phyloP scores from a whole-genome alignment of 176 grass and related monocot species.

The Musa beccarii region DNA sequence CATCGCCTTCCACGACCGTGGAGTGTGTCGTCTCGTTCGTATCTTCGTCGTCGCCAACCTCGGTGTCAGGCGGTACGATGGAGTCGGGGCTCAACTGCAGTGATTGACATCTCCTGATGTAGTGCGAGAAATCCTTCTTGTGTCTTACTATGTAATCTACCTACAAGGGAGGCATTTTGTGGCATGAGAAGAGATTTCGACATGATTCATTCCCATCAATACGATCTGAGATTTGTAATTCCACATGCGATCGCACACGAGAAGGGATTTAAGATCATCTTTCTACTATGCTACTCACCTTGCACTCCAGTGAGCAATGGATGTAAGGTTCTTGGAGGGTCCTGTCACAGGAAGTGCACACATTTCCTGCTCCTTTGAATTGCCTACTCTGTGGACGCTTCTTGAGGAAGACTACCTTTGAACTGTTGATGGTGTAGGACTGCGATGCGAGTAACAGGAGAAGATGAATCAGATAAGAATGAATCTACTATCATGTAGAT shows the following conservation, averaged over 20 bases:
- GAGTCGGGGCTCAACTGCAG: constrained; percentile 11
- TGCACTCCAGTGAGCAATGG: constrained; percentile 24
- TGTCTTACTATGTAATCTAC: constrained; percentile 16
- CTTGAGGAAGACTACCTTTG: constrained; percentile 24
- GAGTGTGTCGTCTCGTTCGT: constrained; percentile 2
- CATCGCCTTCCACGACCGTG: constrained; percentile 2
- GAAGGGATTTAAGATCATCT: too few species aligned
- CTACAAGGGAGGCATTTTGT: neutral
- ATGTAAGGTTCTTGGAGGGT: constrained; percentile 24
- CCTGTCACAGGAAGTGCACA: constrained; percentile 21
- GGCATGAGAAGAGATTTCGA: too few species aligned
- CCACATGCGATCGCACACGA: too few species aligned
- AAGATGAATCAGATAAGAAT: neutral
- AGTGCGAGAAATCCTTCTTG: neutral
- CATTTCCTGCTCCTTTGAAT: constrained; percentile 20
- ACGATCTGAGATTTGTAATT: neutral
- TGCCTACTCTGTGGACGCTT: constrained; percentile 21
- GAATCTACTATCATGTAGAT: too few species aligned
- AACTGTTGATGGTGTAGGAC: constrained; percentile 23
- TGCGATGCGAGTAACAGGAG: neutral
- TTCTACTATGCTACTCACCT: constrained; percentile 2
- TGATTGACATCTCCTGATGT: neutral
- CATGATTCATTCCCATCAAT: too few species aligned
- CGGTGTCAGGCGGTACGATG: neutral
- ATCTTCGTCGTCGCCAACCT: neutral